Conservation (phyloP, 495 filamentous ascomycete species). For the Penicillium salamii region DNA sequence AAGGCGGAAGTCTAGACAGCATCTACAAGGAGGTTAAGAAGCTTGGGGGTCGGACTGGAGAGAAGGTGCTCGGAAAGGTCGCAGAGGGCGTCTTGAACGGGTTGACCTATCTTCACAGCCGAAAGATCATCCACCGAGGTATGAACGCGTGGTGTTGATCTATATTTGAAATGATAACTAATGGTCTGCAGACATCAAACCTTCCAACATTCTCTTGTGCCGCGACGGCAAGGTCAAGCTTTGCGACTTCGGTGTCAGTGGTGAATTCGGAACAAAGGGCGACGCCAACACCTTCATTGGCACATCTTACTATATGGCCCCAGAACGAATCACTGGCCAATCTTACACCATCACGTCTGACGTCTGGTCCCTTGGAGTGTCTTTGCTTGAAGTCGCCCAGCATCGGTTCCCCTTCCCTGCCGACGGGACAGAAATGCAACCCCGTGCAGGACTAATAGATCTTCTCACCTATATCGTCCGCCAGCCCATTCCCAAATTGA, state of each 20-base stretch:
- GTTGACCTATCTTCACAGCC: slow-evolving; percentile 90
- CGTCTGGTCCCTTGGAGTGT: slow-evolving; percentile 96
- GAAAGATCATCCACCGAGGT: slow-evolving; percentile 95
- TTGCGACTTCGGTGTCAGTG: slow-evolving; percentile 96
- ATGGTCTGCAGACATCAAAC: slow-evolving; percentile 75
- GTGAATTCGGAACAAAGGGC: slow-evolving; percentile 96
- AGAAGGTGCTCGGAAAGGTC: slow-evolving; percentile 97
- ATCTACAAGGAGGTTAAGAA: slow-evolving; percentile 97
- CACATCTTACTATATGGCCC: slow-evolving; percentile 99
- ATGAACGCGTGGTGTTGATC: slow-evolving; percentile 2
- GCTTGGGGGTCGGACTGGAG: slow-evolving; percentile 88
- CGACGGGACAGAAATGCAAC: slow-evolving; percentile 89
- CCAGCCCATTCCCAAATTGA: slow-evolving; percentile 92
- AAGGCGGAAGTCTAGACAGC: slow-evolving; percentile 90
- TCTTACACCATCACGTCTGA: slow-evolving; percentile 98
- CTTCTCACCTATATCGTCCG: slow-evolving; percentile 95
- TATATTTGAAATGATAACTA: slow-evolving; percentile 1
- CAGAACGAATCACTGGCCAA: slow-evolving; percentile 94
- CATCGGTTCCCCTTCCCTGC: slow-evolving; percentile 97
- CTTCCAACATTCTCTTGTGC: slow-evolving; percentile 93
- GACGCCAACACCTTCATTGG: slow-evolving; percentile 99
- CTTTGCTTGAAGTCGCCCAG: slow-evolving; percentile 93
- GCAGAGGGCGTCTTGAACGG: slow-evolving; percentile 94
- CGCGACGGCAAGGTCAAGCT: slow-evolving; percentile 92
- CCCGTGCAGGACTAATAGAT: slow-evolving; percentile 86